These are phyloP conservation scores for Exophiala bonariae DNA, from an alignment of 2,329 filamentous ascomycete species.

Conservation along the genomic window DNA sequence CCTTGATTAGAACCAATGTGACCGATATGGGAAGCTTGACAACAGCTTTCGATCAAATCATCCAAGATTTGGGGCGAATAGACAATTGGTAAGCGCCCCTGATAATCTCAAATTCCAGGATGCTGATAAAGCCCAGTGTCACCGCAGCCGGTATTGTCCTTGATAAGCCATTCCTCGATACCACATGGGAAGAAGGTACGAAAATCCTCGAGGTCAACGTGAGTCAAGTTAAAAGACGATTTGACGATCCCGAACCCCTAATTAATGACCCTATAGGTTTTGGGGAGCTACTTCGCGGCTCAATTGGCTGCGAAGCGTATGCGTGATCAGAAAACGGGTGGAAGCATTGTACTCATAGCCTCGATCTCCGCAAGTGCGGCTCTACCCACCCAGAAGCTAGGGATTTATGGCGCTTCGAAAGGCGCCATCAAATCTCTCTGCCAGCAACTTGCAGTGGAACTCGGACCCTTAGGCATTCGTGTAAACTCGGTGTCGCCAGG, in stretches of 20 bases:
- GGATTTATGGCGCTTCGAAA: slow-evolving; percentile 40
- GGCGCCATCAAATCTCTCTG: slow-evolving; percentile 43
- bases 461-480: slow-evolving; percentile 48
- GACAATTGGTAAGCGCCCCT: slow-evolving; percentile 20
- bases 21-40: slow-evolving; percentile 10
- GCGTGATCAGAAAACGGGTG: slow-evolving; percentile 48
- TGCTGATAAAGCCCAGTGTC: slow-evolving; percentile 2
- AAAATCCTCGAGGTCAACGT: slow-evolving; percentile 47
- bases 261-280: slow-evolving; percentile 44
- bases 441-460: slow-evolving; percentile 47
- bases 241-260: slow-evolving; percentile 27
- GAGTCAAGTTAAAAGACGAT: slow-evolving; percentile 41
- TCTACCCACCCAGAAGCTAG: slow-evolving; percentile 34
- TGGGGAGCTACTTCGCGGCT: slow-evolving; percentile 47
- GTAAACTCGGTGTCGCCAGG: slow-evolving; percentile 51
- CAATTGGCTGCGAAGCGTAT: slow-evolving; percentile 53
- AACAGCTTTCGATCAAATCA: slow-evolving; percentile 8
- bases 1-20: slow-evolving; percentile 35
- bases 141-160: slow-evolving; percentile 39
- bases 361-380: slow-evolving; percentile 19
- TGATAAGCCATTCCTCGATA: slow-evolving; percentile 47
- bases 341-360: slow-evolving; percentile 26
- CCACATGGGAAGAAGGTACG: slow-evolving; percentile 44
- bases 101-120: too few species aligned
- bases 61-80: slow-evolving; percentile 19